Evolutionary conservation across 1,139 yeast species (phyloP), one percentile per base, ranked within the genome.

Genomic region (Candida anutae): DNA sequence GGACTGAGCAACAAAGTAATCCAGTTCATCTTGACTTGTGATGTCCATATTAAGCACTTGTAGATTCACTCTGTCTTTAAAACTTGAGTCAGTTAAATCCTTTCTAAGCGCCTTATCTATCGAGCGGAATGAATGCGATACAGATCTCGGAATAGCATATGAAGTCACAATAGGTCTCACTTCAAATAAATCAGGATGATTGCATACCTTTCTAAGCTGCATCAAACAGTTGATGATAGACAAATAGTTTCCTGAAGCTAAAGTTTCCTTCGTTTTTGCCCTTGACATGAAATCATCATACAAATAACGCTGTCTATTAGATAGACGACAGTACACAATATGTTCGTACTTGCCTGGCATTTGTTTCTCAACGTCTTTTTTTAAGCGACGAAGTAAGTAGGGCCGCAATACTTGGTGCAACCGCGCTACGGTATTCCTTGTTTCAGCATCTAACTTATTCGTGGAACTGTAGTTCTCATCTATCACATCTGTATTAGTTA

Each of bases 341-440:
- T 93, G 99, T 50, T 93, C 99, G 51, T 85, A 83, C 49, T 93
- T 93, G 1, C 84, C 96, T 1, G 99, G 99, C 98, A 93, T 90
- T 55, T 93, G 98, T 50, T 90, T 85, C 45, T 93, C 99, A 10
- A 93, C 99, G 53, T 93, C 99, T 16, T 85, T 87, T 50, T 93
- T 93, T 46, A 93, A 68, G 39, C 99, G 77, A 48, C 99, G 75
- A 34, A 93, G 61, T 26, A 93, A 60, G 46, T 90, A 93, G 0
- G 99, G 99, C 36, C 98, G 70, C 42, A 93, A 62, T 13, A 93
- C 95, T 49, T 85, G 95, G 55, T 93, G 99, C 31, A 93, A 64
- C 45, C 94, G 81, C 6, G 84, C 66, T 15, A 93, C 95, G 0
- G 97, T 88, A 36, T 77, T 74, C 36, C 73, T 73, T 0, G 97